Conservation (phyloP, 2,329 filamentous ascomycete species). For the Fusarium piperis region DNA sequence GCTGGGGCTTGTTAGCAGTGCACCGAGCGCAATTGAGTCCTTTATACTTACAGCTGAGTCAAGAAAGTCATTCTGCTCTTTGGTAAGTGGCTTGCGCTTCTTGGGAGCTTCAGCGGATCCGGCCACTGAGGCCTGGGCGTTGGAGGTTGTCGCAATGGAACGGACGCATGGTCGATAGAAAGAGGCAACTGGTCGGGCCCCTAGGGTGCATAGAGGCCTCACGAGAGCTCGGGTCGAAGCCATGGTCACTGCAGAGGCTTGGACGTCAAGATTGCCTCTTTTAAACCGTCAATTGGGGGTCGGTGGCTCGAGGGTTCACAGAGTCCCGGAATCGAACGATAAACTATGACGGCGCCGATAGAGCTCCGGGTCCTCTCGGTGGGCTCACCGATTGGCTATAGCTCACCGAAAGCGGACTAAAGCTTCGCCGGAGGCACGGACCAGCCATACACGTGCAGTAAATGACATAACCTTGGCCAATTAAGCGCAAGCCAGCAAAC, state of each 20-base stretch:
- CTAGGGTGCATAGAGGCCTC: constrained; percentile 26
- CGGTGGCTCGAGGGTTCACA: neutral
- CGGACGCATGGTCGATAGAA: constrained; percentile 29
- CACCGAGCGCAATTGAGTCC: neutral
- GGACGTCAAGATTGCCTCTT: neutral
- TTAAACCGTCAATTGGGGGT: constrained; percentile 15
- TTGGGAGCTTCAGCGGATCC: constrained; percentile 42
- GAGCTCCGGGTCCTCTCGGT: constrained; percentile 23
- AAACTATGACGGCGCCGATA: constrained; percentile 27
- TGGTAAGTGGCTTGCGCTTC: constrained; percentile 69
- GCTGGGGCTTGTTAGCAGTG: constrained; percentile 53
- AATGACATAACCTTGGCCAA: constrained; percentile 42
- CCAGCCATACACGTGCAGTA: constrained; percentile 39
- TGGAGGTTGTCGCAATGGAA: constrained; percentile 35
- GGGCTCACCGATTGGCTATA: constrained; percentile 8
- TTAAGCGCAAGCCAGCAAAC: constrained; percentile 29
- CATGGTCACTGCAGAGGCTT: constrained; percentile 24
- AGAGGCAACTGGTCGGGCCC: constrained; percentile 20
- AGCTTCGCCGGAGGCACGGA: constrained; percentile 30
- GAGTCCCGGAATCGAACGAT: constrained; percentile 38
- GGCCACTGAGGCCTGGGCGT: constrained; percentile 26
- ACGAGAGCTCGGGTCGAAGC: constrained; percentile 28
- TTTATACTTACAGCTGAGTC: constrained; percentile 70
- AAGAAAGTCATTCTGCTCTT: constrained; percentile 77
- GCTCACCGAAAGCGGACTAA: constrained; percentile 39